Conservation (phyloP, 2,329 filamentous ascomycete species). For the Fusarium sp. region DNA sequence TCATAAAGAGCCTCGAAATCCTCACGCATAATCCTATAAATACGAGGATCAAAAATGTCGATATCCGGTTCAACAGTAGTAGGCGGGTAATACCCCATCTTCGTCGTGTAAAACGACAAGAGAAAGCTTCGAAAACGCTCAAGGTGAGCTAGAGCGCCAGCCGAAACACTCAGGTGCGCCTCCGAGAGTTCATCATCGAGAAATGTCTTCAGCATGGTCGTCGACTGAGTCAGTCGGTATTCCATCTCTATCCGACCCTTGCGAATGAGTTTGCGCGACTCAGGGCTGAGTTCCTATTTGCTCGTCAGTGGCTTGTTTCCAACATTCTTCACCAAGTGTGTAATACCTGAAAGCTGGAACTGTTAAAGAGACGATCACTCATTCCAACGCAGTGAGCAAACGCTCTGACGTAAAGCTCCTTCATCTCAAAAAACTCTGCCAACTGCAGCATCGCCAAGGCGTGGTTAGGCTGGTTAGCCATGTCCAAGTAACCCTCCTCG, state of each 20-base stretch:
- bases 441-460: constrained; percentile 76
- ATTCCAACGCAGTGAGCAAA: constrained; percentile 85
- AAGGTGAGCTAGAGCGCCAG: constrained; percentile 73
- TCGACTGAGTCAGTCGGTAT: constrained; percentile 67
- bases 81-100: constrained; percentile 80
- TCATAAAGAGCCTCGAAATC: constrained; percentile 80
- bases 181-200: constrained; percentile 78
- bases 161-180: constrained; percentile 72
- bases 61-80: constrained; percentile 51
- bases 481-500: constrained; percentile 75
- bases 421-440: constrained; percentile 73
- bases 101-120: constrained; percentile 72
- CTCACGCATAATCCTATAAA: constrained; percentile 71
- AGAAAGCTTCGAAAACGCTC: constrained; percentile 79
- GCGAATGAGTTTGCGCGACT: constrained; percentile 74
- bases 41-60: constrained; percentile 65
- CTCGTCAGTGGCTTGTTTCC: constrained; percentile 36
- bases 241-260: constrained; percentile 75
- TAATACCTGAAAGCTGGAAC: constrained; percentile 72
- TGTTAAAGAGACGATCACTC: constrained; percentile 69
- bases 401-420: constrained; percentile 76
- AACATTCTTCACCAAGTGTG: not conserved
- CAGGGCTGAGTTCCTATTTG: constrained; percentile 59
- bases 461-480: constrained; percentile 74
- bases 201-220: constrained; percentile 72